Evolutionary conservation across 1,284 basidiomycete species (phyloP), one percentile per base, ranked within the genome.

Genomic region (Porodaedalea pini): DNA sequence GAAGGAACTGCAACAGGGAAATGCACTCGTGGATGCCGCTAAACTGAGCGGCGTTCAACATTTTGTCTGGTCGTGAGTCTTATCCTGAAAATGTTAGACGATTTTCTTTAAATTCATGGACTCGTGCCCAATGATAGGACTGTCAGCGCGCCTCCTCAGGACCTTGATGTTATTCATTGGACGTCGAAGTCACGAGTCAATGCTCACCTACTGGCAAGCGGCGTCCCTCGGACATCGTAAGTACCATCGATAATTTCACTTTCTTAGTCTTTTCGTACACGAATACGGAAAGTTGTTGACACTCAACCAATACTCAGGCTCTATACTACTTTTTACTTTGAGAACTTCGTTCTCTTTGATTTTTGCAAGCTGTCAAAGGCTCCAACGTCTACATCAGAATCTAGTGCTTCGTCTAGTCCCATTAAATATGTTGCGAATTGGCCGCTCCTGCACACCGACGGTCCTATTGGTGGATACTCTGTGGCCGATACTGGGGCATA

Each of bases 11-110:
- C 56, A 62, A 36, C 68, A 70, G 19, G 70, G 69, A 13, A 64
- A 64, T 49, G 60, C 63, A 52, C 64, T 70, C 15, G 65, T 67
- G 29, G 68, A 71, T 49, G 69, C 68, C 8, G 68, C 68, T 2
- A 65, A 69, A 54, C 56, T 64, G 2, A 54, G 61, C 3, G 64
- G 64, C 13, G 61, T 70, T 13, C 58, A 66, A 32, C 69, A 70
- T 43, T 65, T 71, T 39, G 63, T 71, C 32, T 66, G 63, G 61
- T 67, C 67, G 50, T 61, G 63, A 5, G 62, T 69, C 52, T 65
- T 23, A 1, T 43, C 17, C 17, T 19, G 15, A n/a, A 11, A 3
- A 3, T 53, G 8, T 34, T 25, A 48, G 8, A 4, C n/a, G 17
- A n/a, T 50, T 34, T 32, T 25, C 32, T 13, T 49, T 37, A 37